Percentiles rank a stretch among this genome's conserved stretches.
Conservation (phyloP, 2,329 filamentous ascomycete genomes). For the Colletotrichum sp. region DNA sequence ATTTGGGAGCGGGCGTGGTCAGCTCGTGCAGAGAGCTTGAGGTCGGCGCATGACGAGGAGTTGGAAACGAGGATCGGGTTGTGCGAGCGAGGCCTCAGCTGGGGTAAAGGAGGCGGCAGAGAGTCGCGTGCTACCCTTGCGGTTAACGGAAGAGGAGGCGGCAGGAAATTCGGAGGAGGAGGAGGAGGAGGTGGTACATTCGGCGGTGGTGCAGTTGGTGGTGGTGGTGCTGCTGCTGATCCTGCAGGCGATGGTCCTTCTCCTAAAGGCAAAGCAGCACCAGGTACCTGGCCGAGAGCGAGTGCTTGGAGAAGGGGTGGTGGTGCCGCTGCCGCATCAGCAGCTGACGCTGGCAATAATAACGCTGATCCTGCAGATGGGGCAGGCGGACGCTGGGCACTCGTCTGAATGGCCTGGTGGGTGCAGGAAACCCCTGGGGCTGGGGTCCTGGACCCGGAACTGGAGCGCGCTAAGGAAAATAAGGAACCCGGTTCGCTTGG, state of each 20-base stretch:
- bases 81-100: conserved; percentile 21
- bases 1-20: conserved; percentile 18
- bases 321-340: conserved; percentile 7
- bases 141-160: background rate
- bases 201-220: background rate
- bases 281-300: background rate
- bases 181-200: background rate
- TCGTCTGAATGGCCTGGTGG: background rate
- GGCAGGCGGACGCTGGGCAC: conserved; percentile 2
- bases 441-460: conserved; percentile 16
- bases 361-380: conserved; percentile 20
- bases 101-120: conserved; percentile 7
- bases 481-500: conserved; percentile 18
- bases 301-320: background rate
- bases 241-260: background rate
- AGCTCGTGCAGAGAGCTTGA: conserved; percentile 20
- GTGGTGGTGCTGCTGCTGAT: background rate
- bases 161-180: background rate
- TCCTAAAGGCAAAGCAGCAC: background rate
- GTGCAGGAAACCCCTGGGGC: conserved; percentile 18
- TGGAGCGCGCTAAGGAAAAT: conserved; percentile 16
- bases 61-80: conserved; percentile 16
- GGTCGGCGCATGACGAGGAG: conserved; percentile 19
- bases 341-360: conserved; percentile 18
- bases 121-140: background rate